A percentile compares a stretch with the other conserved stretches of the same genome.
phyloP scores from a whole-genome alignment of 306 rosid genomes.

The Pyrus pyrifolia region DNA sequence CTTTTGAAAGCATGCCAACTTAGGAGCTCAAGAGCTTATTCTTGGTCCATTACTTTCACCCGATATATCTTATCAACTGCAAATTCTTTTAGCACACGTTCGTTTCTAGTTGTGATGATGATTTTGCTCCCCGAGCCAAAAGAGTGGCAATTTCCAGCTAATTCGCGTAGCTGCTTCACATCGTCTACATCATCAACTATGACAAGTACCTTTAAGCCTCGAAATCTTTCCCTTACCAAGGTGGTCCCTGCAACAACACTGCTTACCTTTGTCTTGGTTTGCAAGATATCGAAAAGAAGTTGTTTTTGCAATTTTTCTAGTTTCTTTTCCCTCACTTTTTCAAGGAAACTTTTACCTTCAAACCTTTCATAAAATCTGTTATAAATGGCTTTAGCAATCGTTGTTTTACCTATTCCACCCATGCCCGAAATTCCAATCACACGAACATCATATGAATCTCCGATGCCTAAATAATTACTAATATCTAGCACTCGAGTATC shows the following conservation, averaged over 20 bases:
- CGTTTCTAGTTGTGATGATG: constrained; percentile 21
- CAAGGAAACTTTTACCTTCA: constrained; percentile 10
- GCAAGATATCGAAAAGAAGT: constrained; percentile 10
- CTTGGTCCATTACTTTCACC: neutral
- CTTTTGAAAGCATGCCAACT: constrained; percentile 30
- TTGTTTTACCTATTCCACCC: constrained; percentile 24
- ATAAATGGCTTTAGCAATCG: constrained; percentile 15
- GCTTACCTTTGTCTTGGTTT: neutral
- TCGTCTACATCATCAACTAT: constrained; percentile 9
- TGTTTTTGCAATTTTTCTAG: neutral
- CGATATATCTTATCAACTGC: neutral
- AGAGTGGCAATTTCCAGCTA: neutral
- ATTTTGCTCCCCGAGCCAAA: constrained; percentile 18
- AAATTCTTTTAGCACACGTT: neutral
- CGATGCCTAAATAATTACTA: neutral
- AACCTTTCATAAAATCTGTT: neutral
- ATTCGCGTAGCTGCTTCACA: too few relatives aligned
- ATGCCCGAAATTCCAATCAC: constrained; percentile 1
- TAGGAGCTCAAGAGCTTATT: constrained; percentile 19
- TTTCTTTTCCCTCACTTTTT: neutral
- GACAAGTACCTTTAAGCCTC: neutral
- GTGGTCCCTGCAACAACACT: neutral
- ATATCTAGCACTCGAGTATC: neutral
- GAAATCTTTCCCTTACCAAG: neutral
- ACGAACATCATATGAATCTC: neutral